Evolutionary conservation across 331 rosid genomes (phyloP), one percentile per base, ranked within the genome.

Genomic region (Spiraea crenata): DNA sequence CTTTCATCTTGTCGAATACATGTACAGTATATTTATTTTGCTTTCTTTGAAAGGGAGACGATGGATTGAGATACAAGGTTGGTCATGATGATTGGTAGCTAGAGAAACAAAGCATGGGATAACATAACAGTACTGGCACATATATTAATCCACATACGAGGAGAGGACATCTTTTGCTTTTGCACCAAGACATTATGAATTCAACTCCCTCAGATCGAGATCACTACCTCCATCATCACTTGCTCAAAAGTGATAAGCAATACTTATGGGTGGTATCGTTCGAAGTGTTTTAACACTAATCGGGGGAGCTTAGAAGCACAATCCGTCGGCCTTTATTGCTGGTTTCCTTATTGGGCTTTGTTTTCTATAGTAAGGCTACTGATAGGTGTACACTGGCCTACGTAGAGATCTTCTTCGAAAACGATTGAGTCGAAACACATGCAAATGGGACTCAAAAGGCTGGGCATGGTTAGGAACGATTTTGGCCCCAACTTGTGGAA

Each of bases 101-200:
- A 73, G 67, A 38, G 63, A 70, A 46, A 65, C 47, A 74, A 37
- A 65, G 48, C 31, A 25, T 59, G 62, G 60, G n/a, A 59, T 16
- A 14, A 58, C n/a, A 67, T 12, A 20, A 39, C 65, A 16, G 31
- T 25, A 25, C 31, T 25, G 31, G 2, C 31, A 25, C 31, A 70
- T 4, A 39, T 62, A 62, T n/a, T 68, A 59, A 57, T 47, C 54
- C 61, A 76, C n/a, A 76, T 58, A 64, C 47, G 49, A 16, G 7
- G 13, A 37, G 66, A 49, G 63, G 40, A 68, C 60, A 50, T 70
- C 80, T 82, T 86, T 85, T 76, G 90, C 92, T 86, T 90, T 88
- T 81, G 57, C 74, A 77, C 77, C 69, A 78, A 84, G 85, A 78
- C 79, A 85, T 80, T 54, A 88, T 88, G 83, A 88, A 60, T 72